phyloP scores from a whole-genome alignment of 192 early-diverging fungal species.

The Neocallimastix lanati region DNA sequence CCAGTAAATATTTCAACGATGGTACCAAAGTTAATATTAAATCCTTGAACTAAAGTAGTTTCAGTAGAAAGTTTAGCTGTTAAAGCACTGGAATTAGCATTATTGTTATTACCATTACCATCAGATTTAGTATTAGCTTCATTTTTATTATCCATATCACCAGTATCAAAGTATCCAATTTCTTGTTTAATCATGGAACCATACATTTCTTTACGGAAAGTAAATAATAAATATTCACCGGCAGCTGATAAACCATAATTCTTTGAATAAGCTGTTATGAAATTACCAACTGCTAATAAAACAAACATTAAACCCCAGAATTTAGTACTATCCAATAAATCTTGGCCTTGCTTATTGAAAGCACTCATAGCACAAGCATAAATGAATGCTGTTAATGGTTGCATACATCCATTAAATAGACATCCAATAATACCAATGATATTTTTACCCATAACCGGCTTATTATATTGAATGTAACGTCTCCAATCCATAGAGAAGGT shows the following conservation, averaged over 20 bases:
- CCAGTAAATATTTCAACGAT: conserved; percentile 10
- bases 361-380: not conserved
- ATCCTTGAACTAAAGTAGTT: conserved; percentile 2
- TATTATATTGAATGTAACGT: not conserved
- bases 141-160: too few relatives aligned
- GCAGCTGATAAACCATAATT: not conserved
- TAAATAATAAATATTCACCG: not conserved
- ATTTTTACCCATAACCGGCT: not conserved
- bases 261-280: not conserved
- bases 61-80: conserved; percentile 5
- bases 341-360: not conserved
- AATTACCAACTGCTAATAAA: not conserved
- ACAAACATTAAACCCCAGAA: not conserved
- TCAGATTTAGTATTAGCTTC: not conserved
- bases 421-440: not conserved
- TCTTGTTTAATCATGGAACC: not conserved
- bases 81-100: not conserved
- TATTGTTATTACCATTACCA: not conserved
- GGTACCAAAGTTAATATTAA: conserved; percentile 6
- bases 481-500: too few relatives aligned
- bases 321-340: not conserved
- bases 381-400: not conserved
- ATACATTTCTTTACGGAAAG: not conserved
- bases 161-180: not conserved
- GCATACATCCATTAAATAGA: not conserved